A percentile compares a stretch with the other conserved stretches of the same genome.
Evolutionary conservation across 2,329 filamentous ascomycete genomes (phyloP).

Genomic region (Colletotrichum phormii): DNA sequence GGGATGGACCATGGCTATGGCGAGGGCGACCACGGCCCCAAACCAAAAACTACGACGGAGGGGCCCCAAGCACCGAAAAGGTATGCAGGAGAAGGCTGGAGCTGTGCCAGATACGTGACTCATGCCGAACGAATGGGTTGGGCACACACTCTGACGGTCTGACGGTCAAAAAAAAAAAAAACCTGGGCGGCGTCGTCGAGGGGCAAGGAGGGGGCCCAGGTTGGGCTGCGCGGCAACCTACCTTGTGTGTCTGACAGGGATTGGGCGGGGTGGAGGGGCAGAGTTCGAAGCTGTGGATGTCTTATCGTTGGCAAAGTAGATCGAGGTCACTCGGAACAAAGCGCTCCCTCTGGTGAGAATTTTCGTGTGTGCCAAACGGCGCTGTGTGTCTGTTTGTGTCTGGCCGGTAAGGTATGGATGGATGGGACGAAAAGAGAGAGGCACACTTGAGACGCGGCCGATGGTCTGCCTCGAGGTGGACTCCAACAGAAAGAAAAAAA

Average conservation of each 20-base stretch:
- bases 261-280: conserved; percentile 35
- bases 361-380: not conserved
- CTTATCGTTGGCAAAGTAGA: conserved; percentile 30
- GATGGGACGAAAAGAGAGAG: not conserved
- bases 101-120: conserved; percentile 30
- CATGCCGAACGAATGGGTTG: conserved; percentile 34
- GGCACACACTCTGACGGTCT: conserved; percentile 24
- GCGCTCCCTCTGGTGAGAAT: not conserved
- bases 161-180: not conserved
- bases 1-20: conserved; percentile 26
- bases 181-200: not conserved
- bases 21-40: not conserved
- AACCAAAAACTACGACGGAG: not conserved
- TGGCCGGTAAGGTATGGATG: not conserved
- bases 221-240: conserved; percentile 35
- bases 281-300: conserved; percentile 14
- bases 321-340: conserved; percentile 19
- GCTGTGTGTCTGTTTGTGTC: not conserved
- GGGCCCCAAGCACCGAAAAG: not conserved
- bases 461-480: not conserved
- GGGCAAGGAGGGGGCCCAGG: conserved; percentile 24
- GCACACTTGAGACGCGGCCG: not conserved
- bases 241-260: conserved; percentile 25
- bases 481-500: not conserved
- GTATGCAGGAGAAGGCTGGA: conserved; percentile 9